phyloP scores from a whole-genome alignment of 495 filamentous ascomycete genomes.

The Hypoxylon perforatum region DNA sequence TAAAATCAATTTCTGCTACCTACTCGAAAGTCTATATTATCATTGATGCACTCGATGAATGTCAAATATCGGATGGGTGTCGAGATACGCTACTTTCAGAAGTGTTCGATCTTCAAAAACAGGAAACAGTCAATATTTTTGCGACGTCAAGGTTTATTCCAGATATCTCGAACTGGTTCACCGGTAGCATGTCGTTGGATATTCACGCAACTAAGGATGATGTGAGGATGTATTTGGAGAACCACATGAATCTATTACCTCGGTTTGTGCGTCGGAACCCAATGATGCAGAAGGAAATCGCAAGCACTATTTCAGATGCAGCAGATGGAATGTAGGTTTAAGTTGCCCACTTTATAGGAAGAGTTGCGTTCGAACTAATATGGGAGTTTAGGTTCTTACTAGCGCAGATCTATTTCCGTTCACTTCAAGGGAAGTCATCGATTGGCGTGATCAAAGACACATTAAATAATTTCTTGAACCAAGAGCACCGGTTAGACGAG shows the following conservation, averaged over 20 bases:
- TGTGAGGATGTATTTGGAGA: constrained; percentile 48
- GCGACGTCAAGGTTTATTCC: constrained; percentile 54
- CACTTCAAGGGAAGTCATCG: constrained; percentile 51
- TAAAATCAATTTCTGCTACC: constrained; percentile 30
- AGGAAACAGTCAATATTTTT: constrained; percentile 44
- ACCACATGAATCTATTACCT: constrained; percentile 37
- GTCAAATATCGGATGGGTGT: constrained; percentile 15
- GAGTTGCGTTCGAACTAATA: constrained; percentile 18
- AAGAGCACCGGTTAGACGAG: neutral
- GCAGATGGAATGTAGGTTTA: constrained; percentile 56
- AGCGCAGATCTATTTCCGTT: constrained; percentile 61
- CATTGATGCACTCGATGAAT: constrained; percentile 65
- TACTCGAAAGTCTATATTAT: constrained; percentile 53
- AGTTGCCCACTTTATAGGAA: neutral
- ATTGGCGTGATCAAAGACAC: constrained; percentile 46
- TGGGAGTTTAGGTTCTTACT: constrained; percentile 61
- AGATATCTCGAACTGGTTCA: constrained; percentile 42
- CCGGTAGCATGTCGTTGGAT: constrained; percentile 34
- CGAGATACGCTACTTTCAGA: constrained; percentile 31
- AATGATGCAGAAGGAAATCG: constrained; percentile 47
- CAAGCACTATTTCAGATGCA: constrained; percentile 40
- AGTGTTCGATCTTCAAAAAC: constrained; percentile 44
- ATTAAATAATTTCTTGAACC: constrained; percentile 45
- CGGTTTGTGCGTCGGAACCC: constrained; percentile 26
- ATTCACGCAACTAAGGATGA: constrained; percentile 54